Percentiles rank a stretch among this genome's conserved stretches.
These are phyloP conservation scores for Colletotrichum sp. DNA, from an alignment of 2,329 filamentous ascomycete species.

Conservation along the genomic window DNA sequence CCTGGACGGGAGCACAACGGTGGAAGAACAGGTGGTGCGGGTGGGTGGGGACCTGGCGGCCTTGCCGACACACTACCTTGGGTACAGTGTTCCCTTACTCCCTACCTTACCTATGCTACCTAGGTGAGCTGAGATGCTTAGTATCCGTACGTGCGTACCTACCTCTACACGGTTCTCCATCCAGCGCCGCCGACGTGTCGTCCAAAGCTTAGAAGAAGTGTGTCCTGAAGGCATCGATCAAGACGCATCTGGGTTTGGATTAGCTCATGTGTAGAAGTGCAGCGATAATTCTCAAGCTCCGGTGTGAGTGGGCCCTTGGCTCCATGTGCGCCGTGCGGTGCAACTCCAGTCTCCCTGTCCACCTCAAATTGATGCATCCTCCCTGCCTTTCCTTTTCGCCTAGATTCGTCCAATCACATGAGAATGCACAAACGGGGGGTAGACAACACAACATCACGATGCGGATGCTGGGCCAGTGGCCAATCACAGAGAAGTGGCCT, in stretches of 20 bases:
- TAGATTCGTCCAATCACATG: not conserved
- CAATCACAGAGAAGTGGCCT: not conserved
- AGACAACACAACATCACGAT: not conserved
- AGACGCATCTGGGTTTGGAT: not conserved
- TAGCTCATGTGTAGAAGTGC: not conserved
- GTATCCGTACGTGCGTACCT: not conserved
- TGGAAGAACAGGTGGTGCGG: not conserved
- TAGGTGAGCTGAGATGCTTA: not conserved
- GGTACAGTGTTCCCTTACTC: too few relatives aligned
- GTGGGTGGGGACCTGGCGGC: slow-evolving; percentile 3
- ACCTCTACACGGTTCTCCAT: not conserved
- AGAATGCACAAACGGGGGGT: not conserved
- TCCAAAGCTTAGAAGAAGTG: not conserved
- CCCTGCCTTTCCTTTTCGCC: slow-evolving; percentile 9
- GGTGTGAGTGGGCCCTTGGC: not conserved
- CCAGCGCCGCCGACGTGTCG: not conserved
- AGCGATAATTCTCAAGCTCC: not conserved
- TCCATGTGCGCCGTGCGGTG: not conserved
- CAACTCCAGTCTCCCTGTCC: not conserved
- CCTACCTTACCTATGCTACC: too few relatives aligned
- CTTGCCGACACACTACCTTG: not conserved
- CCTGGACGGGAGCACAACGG: not conserved
- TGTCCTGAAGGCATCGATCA: not conserved
- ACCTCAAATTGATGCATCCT: not conserved
- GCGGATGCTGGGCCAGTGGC: not conserved